Base-by-base conservation (phyloP, 176 grass and related monocot genomes). In the Puya raimondii region DNA sequence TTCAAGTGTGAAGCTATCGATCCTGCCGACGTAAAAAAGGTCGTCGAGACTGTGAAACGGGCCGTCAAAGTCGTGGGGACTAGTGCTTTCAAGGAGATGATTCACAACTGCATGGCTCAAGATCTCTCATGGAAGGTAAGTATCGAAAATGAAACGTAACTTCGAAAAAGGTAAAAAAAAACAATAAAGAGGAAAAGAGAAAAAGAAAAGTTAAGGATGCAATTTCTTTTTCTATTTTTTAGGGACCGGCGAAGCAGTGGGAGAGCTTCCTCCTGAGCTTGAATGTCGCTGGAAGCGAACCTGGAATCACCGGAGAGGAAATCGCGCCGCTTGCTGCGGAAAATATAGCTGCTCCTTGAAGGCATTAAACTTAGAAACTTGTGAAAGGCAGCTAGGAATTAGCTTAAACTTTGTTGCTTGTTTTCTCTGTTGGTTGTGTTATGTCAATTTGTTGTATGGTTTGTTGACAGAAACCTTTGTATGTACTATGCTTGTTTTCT, bases 71-170 rank as follows among this genome's bases (percentile, higher is more conserved):
- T 85, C 50, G 63, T 90, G 11, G 89, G 89, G 51, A 97, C 84
- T 14, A 65, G 81, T 69, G 75, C 73, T 2, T 87, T 91, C 52
- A 2, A 76, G 1, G 79, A 78, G 70, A 97, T 97, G 93, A 85
- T 88, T 59, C 75, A 71, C 76, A 97, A 97, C 76, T 97, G 93
- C 82, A 97, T 97, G 89, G 64, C 66, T 10, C 89, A 85, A 82
- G 93, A 97, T 18, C 86, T 97, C 65, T 97, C 89, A 12, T 97
- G 93, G 93, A 92, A 97, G 89, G 92, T 96, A 74, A 69, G n/a
- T 51, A n/a, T 12, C 12, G 65, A 42, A 23, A 11, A 71, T 21
- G 42, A 71, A 71, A 51, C 50, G 14, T 21, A 51, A 71, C 48
- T 71, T 48, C 6, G 4, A 42, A 42, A 42, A 42, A 42, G 33